phyloP scores from a whole-genome alignment of 768 basidiomycete genomes.

The Russula earlei region DNA sequence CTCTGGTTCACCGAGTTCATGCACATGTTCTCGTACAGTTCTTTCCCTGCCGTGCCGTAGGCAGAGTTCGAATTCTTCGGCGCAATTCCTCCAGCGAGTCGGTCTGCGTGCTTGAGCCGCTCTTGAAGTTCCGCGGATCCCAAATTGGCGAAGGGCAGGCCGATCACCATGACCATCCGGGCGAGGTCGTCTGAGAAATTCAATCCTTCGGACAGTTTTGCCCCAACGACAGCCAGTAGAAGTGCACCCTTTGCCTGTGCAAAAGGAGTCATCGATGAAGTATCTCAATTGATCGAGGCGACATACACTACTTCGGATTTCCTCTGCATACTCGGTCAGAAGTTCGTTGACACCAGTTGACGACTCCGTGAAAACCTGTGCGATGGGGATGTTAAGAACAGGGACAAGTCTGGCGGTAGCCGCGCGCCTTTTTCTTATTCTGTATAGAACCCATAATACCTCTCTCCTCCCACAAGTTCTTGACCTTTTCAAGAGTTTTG shows the following conservation, averaged over 20 bases:
- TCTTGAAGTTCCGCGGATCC: slow-evolving; percentile 88
- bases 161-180: slow-evolving; percentile 77
- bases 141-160: slow-evolving; percentile 88
- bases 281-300: neutral
- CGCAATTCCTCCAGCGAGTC: slow-evolving; percentile 45
- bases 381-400: neutral
- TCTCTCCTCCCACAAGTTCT: slow-evolving; percentile 51
- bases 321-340: slow-evolving; percentile 9
- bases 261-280: neutral
- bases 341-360: slow-evolving; percentile 10
- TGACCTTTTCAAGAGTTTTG: slow-evolving; percentile 61
- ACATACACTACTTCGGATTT: slow-evolving; percentile 10
- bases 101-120: slow-evolving; percentile 79
- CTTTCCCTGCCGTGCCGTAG: slow-evolving; percentile 40
- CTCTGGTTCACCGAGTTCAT: slow-evolving; percentile 96
- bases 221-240: slow-evolving; percentile 90
- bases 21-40: slow-evolving; percentile 85
- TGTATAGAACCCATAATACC: slow-evolving; percentile 54
- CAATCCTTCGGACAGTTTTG: slow-evolving; percentile 91
- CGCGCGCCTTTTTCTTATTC: slow-evolving; percentile 62
- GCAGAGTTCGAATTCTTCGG: slow-evolving; percentile 26
- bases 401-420: neutral
- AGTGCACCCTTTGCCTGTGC: slow-evolving; percentile 49
- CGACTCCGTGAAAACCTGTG: slow-evolving; percentile 14
- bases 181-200: slow-evolving; percentile 49